These are phyloP conservation scores for Brassica nigra DNA, from an alignment of 345 rosid genomes.

Conservation along the genomic window DNA sequence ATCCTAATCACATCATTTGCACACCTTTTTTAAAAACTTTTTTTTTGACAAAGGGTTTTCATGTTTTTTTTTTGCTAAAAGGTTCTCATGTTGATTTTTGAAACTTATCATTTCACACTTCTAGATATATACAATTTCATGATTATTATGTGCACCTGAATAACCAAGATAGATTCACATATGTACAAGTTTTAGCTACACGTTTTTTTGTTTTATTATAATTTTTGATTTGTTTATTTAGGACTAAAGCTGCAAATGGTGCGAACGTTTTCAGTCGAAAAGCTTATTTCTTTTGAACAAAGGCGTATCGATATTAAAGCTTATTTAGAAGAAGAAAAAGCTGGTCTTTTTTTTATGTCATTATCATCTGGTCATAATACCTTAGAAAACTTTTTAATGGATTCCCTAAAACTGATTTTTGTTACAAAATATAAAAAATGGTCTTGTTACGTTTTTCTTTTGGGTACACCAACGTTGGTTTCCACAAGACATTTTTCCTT, in stretches of 20 bases:
- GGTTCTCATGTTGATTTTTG: too few species aligned
- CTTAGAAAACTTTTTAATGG: not conserved
- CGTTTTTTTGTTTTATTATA: not conserved
- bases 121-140: not conserved
- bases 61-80: too few species aligned
- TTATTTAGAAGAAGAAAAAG: constrained; percentile 1
- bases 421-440: not conserved
- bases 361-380: constrained; percentile 19
- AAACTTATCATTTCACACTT: too few species aligned
- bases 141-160: not conserved
- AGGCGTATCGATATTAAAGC: constrained; percentile 15
- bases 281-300: constrained; percentile 3
- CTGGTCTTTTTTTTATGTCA: constrained; percentile 2
- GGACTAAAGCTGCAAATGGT: constrained; percentile 34
- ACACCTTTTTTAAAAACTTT: not conserved
- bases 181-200: not conserved
- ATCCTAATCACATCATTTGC: constrained; percentile 18
- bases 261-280: constrained; percentile 13
- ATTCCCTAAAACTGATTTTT: constrained; percentile 14
- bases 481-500: not conserved
- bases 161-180: not conserved
- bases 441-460: not conserved
- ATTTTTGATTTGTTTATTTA: constrained; percentile 5
- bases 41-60: too few species aligned
- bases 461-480: not conserved